Base-by-base conservation (phyloP, 306 rosid species). In the Malus fusca region DNA sequence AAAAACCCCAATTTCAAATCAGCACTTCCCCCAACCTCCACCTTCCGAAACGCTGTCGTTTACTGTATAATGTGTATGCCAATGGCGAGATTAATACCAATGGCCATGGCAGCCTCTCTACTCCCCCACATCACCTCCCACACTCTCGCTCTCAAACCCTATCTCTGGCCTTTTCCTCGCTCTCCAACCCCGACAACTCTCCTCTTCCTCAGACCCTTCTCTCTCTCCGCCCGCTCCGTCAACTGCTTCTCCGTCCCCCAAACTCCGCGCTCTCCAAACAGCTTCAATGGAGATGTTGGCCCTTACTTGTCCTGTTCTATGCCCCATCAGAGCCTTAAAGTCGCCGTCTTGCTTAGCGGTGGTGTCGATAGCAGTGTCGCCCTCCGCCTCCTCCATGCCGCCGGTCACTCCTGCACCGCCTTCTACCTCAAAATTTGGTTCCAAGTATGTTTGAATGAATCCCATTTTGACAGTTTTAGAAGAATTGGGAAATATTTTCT, bases 301-400 rank as follows among this genome's bases (percentile, higher is more conserved):
- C 64, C 89, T 42, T 77, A 82, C 79, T 84, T 92, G 58, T 85
- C 91, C 19, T 88, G 97, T 60, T 89, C 91, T 74, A 62, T 92
- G 91, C 92, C 96, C 13, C 79, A 77, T 15, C 81, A 82, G 58
- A 79, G 76, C 3, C 90, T 87, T 83, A 89, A 81, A 69, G 91
- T 90, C 5, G 96, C 97, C 9, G 91, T 95, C 64, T 92, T 95
- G 69, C 79, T 95, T 40, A 95, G 97, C 68, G 97, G 97, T 22
- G 98, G 97, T 13, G 97, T 90, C 43, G 97, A 95, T 68, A 95
- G 97, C 86, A 92, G 97, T 77, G 96, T 92, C 44, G 97, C 97
- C 55, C 97, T 95, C 79, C 92, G 91, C 21, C 87, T 95, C 8
- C 97, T 90, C 61, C 96, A 89, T 33, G 93, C 97, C 26, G 93